These are phyloP conservation scores for Nakaseomyces glabratus DNA, from an alignment of 1,139 yeast genomes.

Conservation along the genomic window DNA sequence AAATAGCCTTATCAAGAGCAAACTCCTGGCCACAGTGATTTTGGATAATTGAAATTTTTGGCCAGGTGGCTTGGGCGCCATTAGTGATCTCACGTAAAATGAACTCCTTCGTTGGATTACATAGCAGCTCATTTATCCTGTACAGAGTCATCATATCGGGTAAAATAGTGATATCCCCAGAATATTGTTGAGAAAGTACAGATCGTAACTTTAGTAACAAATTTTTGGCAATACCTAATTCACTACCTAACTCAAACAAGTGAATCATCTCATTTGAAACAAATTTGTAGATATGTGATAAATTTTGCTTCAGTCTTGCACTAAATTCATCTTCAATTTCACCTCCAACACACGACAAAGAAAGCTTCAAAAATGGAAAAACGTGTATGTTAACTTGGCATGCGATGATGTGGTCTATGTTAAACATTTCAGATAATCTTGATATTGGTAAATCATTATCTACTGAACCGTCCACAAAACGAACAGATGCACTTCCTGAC, in stretches of 20 bases:
- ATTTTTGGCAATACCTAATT: constrained; percentile 67
- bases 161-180: constrained; percentile 87
- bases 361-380: constrained; percentile 68
- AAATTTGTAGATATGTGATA: constrained; percentile 52
- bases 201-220: constrained; percentile 65
- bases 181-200: constrained; percentile 72
- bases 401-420: constrained; percentile 92
- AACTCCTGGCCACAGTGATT: constrained; percentile 89
- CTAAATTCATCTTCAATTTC: constrained; percentile 53
- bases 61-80: constrained; percentile 94
- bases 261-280: constrained; percentile 68
- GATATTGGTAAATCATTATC: constrained; percentile 89
- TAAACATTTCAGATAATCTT: constrained; percentile 87
- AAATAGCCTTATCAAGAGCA: constrained; percentile 72
- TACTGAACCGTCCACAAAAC: constrained; percentile 92
- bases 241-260: constrained; percentile 60
- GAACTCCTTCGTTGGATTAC: constrained; percentile 74
- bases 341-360: constrained; percentile 62
- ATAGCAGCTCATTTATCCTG: constrained; percentile 56
- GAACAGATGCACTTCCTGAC: constrained; percentile 66
- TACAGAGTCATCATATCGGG: constrained; percentile 55
- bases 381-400: constrained; percentile 97
- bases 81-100: constrained; percentile 60
- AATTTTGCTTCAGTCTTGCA: constrained; percentile 44
- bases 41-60: constrained; percentile 69